These are phyloP conservation scores for Neltuma alba DNA, from an alignment of 306 rosid species.

Conservation along the genomic window DNA sequence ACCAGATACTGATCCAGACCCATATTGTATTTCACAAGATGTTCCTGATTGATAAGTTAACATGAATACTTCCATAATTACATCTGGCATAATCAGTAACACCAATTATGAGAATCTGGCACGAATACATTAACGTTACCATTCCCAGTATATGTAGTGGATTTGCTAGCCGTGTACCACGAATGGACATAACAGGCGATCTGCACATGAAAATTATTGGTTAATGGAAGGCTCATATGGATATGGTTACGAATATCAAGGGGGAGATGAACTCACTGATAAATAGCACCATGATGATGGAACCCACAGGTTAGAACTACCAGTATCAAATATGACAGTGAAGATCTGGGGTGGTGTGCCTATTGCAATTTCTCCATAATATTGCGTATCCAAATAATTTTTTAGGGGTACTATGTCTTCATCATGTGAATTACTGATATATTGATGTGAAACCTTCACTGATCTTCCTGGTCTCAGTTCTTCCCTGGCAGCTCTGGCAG, in stretches of 20 bases:
- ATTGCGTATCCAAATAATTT: slow-evolving; percentile 80
- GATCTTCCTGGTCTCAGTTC: slow-evolving; percentile 39
- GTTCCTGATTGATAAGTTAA: slow-evolving; percentile 59
- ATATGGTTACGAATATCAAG: slow-evolving; percentile 11
- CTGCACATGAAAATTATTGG: slow-evolving; percentile 40
- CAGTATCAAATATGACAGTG: slow-evolving; percentile 83
- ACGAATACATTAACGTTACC: slow-evolving; percentile 43
- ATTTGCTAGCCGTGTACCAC: slow-evolving; percentile 68
- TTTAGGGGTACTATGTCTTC: slow-evolving; percentile 63
- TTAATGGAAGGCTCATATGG: slow-evolving; percentile 20
- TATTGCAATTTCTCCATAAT: slow-evolving; percentile 80
- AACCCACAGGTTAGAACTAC: slow-evolving; percentile 95
- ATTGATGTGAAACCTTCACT: slow-evolving; percentile 28
- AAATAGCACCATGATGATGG: slow-evolving; percentile 83
- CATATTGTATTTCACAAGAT: slow-evolving; percentile 70
- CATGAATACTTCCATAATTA: slow-evolving; percentile 8
- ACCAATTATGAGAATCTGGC: neutral
- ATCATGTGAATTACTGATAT: slow-evolving; percentile 36
- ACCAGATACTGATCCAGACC: slow-evolving; percentile 80
- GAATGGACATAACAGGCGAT: slow-evolving; percentile 70
- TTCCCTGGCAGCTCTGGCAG: slow-evolving; percentile 51
- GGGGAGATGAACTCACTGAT: slow-evolving; percentile 57
- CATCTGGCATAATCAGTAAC: neutral
- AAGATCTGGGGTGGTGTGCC: slow-evolving; percentile 83
- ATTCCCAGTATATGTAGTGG: slow-evolving; percentile 56